A percentile compares a stretch with the other conserved stretches of the same genome.
These are phyloP conservation scores for Globisporangium orthogonon DNA, from an alignment of 352 stramenopile species.

Conservation along the genomic window DNA sequence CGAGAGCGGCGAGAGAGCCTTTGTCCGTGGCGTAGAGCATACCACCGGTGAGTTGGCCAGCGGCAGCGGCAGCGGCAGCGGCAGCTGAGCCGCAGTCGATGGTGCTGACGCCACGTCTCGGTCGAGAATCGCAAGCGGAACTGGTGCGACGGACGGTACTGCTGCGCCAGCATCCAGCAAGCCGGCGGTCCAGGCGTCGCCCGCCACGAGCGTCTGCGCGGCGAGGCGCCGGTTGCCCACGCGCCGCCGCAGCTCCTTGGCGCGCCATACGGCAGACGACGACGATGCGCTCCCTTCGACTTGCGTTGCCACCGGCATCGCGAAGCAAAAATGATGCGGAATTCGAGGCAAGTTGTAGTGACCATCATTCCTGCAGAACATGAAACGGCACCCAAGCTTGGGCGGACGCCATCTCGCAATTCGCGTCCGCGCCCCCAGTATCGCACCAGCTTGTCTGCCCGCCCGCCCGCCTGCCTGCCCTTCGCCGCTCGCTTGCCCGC, in stretches of 20 bases:
- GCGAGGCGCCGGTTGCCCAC: conserved; percentile 32
- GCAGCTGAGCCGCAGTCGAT: background rate
- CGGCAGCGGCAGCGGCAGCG: background rate
- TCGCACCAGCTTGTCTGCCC: background rate
- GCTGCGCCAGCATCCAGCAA: background rate
- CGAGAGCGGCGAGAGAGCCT: background rate
- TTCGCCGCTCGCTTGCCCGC: background rate
- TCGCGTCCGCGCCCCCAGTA: background rate
- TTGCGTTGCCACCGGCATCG: background rate
- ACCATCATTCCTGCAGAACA: background rate
- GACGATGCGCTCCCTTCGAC: background rate
- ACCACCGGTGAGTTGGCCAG: background rate
- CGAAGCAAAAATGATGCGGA: background rate
- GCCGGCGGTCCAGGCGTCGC: background rate
- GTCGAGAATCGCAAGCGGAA: background rate
- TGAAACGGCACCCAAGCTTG: background rate
- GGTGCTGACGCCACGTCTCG: background rate
- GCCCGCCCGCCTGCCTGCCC: too few relatives aligned
- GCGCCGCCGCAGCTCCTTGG: conserved; percentile 38
- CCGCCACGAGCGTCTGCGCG: conserved; percentile 9
- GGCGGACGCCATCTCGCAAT: background rate
- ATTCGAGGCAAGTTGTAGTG: background rate
- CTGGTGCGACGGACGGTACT: background rate
- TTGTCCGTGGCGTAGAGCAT: background rate
- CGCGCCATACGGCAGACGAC: conserved; percentile 18